These are phyloP conservation scores for Ophiosphaerella herpotricha DNA, from an alignment of 2,329 filamentous ascomycete genomes.

Conservation along the genomic window DNA sequence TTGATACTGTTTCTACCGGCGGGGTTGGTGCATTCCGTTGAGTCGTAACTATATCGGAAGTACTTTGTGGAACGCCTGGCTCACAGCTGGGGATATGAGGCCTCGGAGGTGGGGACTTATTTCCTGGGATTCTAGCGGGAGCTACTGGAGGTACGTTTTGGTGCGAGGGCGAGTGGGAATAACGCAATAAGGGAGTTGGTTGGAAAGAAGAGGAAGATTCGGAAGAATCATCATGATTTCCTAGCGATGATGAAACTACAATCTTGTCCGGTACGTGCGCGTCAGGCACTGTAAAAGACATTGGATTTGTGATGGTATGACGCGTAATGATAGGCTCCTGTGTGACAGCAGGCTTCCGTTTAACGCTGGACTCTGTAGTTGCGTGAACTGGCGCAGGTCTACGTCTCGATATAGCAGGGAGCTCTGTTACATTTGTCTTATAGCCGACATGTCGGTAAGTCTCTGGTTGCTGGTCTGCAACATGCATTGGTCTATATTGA, in stretches of 20 bases:
- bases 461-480: no score
- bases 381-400: constrained; percentile 9
- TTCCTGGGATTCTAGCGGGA: no score
- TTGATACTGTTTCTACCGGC: background rate
- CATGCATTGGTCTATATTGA: background rate
- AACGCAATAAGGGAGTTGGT: no score
- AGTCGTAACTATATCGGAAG: background rate
- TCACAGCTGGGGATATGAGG: background rate
- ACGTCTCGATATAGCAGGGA: constrained; percentile 4
- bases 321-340: background rate
- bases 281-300: no score
- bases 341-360: background rate
- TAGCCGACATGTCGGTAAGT: background rate
- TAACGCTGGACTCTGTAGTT: constrained; percentile 6
- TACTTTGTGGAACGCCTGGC: background rate
- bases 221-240: no score
- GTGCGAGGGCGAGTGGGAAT: no score
- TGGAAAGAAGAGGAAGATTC: no score
- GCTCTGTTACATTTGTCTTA: constrained; percentile 1
- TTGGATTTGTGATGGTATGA: background rate
- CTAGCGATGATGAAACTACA: no score
- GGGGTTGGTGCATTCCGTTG: background rate
- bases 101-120: background rate
- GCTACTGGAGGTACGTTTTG: no score
- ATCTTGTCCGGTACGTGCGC: no score